A percentile compares a stretch with the other conserved stretches of the same genome.
Evolutionary conservation across 768 basidiomycete species (phyloP).

Genomic region (Royoungia palumana): DNA sequence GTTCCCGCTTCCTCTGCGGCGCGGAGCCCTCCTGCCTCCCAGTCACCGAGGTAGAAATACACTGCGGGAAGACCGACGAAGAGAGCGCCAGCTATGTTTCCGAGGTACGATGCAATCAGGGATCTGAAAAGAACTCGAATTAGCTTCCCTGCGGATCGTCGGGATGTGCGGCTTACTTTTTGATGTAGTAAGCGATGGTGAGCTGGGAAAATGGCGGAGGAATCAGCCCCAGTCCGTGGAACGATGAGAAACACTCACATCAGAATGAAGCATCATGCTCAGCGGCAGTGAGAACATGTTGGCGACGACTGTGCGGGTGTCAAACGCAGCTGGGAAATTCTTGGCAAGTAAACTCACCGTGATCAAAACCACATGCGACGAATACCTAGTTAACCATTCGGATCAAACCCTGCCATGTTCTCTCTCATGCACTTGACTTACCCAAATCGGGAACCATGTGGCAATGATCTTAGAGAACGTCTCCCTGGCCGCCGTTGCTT

Average conservation of each 20-base stretch:
- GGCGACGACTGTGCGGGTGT: constrained; percentile 48
- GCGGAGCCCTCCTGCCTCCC: constrained; percentile 37
- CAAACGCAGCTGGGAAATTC: neutral
- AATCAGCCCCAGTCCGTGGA: constrained; percentile 3
- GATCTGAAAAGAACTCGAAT: constrained; percentile 38
- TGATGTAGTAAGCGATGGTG: constrained; percentile 52
- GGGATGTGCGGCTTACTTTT: constrained; percentile 46
- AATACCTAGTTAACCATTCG: constrained; percentile 45
- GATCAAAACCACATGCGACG: constrained; percentile 68
- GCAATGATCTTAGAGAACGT: constrained; percentile 68
- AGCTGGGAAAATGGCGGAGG: constrained; percentile 12
- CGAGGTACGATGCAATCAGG: constrained; percentile 60
- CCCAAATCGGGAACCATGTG: constrained; percentile 76
- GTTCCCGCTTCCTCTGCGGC: constrained; percentile 37
- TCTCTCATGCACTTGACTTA: constrained; percentile 24
- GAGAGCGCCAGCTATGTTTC: constrained; percentile 64
- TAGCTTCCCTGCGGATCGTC: neutral
- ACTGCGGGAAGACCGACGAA: constrained; percentile 61
- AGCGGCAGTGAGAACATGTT: constrained; percentile 76
- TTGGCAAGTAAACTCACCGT: constrained; percentile 42
- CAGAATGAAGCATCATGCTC: constrained; percentile 66
- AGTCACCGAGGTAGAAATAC: constrained; percentile 62
- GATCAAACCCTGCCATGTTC: neutral
- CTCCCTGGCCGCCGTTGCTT: constrained; percentile 65
- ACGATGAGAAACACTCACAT: constrained; percentile 40